A percentile compares a stretch with the other conserved stretches of the same genome.
Conservation (phyloP, 2,329 filamentous ascomycete genomes). For the Aspergillus piperis region DNA sequence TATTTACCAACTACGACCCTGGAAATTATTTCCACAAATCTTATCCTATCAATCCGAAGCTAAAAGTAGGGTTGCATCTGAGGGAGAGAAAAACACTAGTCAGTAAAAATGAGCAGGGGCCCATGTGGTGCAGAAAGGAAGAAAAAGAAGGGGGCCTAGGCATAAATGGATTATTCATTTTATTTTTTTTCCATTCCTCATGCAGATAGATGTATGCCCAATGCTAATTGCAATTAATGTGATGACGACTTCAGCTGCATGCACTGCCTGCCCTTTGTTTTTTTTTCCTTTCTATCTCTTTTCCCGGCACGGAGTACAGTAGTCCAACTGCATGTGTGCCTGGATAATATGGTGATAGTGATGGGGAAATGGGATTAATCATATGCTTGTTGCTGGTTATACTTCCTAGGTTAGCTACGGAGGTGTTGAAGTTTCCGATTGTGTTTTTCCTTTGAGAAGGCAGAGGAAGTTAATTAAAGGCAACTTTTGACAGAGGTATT, state of each 20-base stretch:
- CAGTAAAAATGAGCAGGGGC: not conserved
- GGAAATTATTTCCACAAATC: not conserved
- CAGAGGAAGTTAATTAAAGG: no score
- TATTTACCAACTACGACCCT: not conserved
- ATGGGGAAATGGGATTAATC: not conserved
- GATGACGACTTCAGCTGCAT: not conserved
- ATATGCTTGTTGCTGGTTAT: not conserved
- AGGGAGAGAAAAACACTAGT: not conserved
- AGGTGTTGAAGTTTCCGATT: no score
- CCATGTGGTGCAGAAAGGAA: not conserved
- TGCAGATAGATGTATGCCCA: not conserved
- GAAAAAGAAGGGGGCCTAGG: no score
- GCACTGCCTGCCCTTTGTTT: not conserved
- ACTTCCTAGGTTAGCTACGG: no score
- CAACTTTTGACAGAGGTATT: no score
- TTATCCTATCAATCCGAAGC: not conserved
- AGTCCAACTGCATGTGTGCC: constrained; percentile 1
- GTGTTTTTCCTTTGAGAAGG: no score
- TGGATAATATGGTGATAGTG: not conserved
- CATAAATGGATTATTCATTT: not conserved
- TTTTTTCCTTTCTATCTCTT: no score
- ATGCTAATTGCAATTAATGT: not conserved
- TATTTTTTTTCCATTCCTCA: not conserved
- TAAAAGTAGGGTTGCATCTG: not conserved
- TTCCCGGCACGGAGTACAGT: not conserved